These are phyloP conservation scores for Rhododendron simsii DNA, from an alignment of 148 eudicot genomes.

Conservation along the genomic window DNA sequence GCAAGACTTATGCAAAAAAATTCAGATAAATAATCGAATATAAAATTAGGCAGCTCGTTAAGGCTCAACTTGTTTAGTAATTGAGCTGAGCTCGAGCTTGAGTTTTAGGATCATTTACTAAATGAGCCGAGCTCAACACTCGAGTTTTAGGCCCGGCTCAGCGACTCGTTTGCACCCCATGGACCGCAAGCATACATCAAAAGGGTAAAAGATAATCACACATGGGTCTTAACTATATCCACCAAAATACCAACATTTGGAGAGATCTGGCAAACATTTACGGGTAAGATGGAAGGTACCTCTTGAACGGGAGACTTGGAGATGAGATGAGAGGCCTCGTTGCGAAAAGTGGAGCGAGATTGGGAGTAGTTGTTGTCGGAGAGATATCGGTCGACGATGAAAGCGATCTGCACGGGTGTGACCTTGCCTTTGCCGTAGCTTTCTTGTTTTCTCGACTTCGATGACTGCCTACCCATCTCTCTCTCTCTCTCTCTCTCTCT, in stretches of 20 bases:
- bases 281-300: conserved; percentile 19
- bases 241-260: background rate
- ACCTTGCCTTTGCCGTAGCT: conserved; percentile 58
- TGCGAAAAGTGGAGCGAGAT: conserved; percentile 57
- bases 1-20: background rate
- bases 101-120: background rate
- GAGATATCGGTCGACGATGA: conserved; percentile 77
- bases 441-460: conserved; percentile 26
- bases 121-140: no score
- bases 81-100: background rate
- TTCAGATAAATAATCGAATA: no score
- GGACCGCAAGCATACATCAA: background rate
- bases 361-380: conserved; percentile 50
- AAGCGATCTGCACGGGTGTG: conserved; percentile 74
- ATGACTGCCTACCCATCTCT: conserved; percentile 44
- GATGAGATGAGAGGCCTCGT: conserved; percentile 66
- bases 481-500: background rate
- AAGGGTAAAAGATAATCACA: background rate
- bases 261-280: background rate
- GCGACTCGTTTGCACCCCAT: no score
- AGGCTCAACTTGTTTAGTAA: background rate
- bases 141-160: no score
- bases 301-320: conserved; percentile 47
- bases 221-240: background rate
- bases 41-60: background rate